phyloP scores from a whole-genome alignment of 2,329 filamentous ascomycete genomes.

The Pseudogymnoascus verrucosus region DNA sequence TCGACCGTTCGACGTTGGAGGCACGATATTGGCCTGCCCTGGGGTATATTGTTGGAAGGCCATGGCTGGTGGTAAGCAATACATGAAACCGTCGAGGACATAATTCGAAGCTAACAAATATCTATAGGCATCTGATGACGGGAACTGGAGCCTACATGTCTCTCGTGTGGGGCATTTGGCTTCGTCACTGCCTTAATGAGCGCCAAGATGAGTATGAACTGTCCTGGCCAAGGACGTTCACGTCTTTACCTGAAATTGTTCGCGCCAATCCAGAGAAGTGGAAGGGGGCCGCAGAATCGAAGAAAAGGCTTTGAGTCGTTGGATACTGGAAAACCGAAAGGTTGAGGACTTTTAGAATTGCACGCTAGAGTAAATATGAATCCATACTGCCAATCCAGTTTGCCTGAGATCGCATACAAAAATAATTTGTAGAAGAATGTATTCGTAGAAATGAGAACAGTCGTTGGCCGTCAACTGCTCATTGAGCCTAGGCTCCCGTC shows the following conservation, averaged over 20 bases:
- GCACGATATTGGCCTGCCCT: conserved; percentile 56
- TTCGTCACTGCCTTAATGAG: conserved; percentile 60
- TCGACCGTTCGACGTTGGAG: conserved; percentile 50
- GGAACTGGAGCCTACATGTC: conserved; percentile 63
- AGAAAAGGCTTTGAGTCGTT: background rate
- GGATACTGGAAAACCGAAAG: background rate
- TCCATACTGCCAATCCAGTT: background rate
- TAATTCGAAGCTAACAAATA: background rate
- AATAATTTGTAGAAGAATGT: background rate
- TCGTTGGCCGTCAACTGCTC: background rate
- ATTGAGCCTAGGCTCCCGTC: background rate
- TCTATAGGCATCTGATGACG: conserved; percentile 57
- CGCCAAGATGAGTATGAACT: conserved; percentile 58
- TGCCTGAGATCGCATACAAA: background rate
- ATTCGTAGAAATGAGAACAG: background rate
- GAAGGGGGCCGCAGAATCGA: background rate
- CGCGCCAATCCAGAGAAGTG: conserved; percentile 1
- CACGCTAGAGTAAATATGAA: background rate
- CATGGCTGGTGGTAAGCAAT: conserved; percentile 61
- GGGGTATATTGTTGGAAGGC: conserved; percentile 64
- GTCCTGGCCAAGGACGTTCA: conserved; percentile 51
- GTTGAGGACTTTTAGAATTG: background rate
- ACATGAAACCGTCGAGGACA: background rate
- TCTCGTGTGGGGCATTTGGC: conserved; percentile 64
- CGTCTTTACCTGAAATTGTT: conserved; percentile 32